Evolutionary conservation across 345 rosid species (phyloP).

Genomic region (Psidium friedrichsthalianum): DNA sequence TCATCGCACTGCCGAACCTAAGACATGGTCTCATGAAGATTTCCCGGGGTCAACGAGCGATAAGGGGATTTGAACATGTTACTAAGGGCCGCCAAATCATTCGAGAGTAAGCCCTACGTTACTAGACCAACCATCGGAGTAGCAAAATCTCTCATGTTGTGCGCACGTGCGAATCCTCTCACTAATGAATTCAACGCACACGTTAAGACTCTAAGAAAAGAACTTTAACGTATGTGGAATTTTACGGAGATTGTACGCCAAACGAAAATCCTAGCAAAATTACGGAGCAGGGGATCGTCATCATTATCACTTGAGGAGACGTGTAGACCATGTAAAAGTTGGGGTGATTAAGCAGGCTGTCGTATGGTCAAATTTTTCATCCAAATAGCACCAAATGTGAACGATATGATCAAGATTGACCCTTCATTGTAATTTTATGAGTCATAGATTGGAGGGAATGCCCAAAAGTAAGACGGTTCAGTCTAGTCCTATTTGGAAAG

Average conservation of each 20-base stretch:
- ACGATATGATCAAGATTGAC: not conserved
- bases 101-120: not conserved
- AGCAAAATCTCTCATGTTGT: not conserved
- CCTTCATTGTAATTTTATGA: not conserved
- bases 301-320: not conserved
- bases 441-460: not conserved
- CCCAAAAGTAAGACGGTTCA: not conserved
- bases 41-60: not conserved
- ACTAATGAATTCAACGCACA: not conserved
- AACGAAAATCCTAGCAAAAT: not conserved
- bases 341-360: not conserved
- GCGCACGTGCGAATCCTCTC: not conserved
- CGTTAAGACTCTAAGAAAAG: not conserved
- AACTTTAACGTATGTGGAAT: not conserved
- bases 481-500: not conserved
- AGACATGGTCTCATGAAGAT: not conserved
- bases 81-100: not conserved
- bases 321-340: not conserved
- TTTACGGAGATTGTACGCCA: not conserved
- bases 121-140: not conserved
- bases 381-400: not conserved
- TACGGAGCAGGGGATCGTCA: not conserved
- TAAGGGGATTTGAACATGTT: not conserved
- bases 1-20: rapidly evolving
- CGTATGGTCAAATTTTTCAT: not conserved